phyloP scores from a whole-genome alignment of 352 stramenopile species.

The Globisporangium yorkense region DNA sequence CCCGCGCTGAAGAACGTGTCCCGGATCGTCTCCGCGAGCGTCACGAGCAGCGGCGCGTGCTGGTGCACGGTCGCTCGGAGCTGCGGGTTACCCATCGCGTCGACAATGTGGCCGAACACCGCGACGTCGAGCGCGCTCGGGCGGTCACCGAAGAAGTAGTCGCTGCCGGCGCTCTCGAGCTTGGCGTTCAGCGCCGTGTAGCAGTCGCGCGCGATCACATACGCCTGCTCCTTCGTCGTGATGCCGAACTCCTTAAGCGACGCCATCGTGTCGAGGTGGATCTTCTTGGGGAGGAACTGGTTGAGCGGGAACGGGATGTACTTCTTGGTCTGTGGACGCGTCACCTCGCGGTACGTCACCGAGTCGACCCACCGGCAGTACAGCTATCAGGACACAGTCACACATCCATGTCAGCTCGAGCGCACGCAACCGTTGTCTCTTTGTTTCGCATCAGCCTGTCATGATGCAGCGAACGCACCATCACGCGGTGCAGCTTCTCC shows the following conservation, averaged over 20 bases:
- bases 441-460: not conserved
- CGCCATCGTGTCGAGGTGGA: slow-evolving; percentile 66
- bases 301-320: slow-evolving; percentile 80
- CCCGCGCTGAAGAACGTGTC: slow-evolving; percentile 58
- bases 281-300: slow-evolving; percentile 81
- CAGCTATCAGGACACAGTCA: slow-evolving; percentile 14
- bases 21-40: slow-evolving; percentile 63
- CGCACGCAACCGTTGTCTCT: not conserved
- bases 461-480: slow-evolving; percentile 21
- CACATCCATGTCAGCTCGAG: not conserved
- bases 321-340: slow-evolving; percentile 72
- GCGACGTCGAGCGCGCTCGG: slow-evolving; percentile 70
- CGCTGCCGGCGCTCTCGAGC: slow-evolving; percentile 39
- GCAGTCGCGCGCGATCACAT: slow-evolving; percentile 78
- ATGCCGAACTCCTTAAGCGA: slow-evolving; percentile 50
- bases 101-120: slow-evolving; percentile 80
- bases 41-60: slow-evolving; percentile 66
- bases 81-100: slow-evolving; percentile 70
- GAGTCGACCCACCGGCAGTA: slow-evolving; percentile 85
- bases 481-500: slow-evolving; percentile 76
- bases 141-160: slow-evolving; percentile 68
- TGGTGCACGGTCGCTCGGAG: slow-evolving; percentile 64
- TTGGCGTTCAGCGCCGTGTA: slow-evolving; percentile 82
- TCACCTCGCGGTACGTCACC: slow-evolving; percentile 81
- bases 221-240: slow-evolving; percentile 65